phyloP scores from a whole-genome alignment of 305 asterid species.

The Andrographis paniculata region DNA sequence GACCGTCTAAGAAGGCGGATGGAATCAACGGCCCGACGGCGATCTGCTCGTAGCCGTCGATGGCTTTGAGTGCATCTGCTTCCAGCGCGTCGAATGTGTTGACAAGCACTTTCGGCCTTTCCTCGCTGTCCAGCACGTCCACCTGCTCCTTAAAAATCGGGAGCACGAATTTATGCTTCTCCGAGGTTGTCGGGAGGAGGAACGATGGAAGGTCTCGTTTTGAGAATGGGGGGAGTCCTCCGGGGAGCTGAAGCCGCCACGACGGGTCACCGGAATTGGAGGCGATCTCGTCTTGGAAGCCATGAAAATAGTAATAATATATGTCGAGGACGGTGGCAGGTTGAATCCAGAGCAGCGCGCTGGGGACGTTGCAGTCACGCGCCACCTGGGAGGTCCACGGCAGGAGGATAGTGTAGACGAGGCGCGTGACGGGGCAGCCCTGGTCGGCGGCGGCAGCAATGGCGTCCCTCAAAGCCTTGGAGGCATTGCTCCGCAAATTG shows the following conservation, averaged over 20 bases:
- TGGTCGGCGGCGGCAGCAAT: neutral
- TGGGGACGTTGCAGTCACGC: constrained; percentile 26
- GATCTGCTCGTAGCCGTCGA: constrained; percentile 28
- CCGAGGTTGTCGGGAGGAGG: constrained; percentile 25
- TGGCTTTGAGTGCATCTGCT: constrained; percentile 25
- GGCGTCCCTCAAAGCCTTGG: constrained; percentile 1
- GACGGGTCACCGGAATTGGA: constrained; percentile 13
- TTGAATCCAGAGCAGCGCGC: constrained; percentile 49
- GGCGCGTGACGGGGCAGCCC: constrained; percentile 21
- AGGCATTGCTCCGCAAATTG: constrained; percentile 13
- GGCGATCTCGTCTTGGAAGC: constrained; percentile 28
- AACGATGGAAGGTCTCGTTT: constrained; percentile 43
- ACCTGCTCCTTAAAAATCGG: constrained; percentile 32
- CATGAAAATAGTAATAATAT: constrained; percentile 44
- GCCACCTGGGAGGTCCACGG: constrained; percentile 42
- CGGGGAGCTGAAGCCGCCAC: constrained; percentile 28
- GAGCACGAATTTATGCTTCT: constrained; percentile 15
- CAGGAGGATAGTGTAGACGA: constrained; percentile 32
- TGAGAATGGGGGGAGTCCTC: constrained; percentile 24
- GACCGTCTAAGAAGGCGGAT: constrained; percentile 27
- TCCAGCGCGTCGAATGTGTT: constrained; percentile 50
- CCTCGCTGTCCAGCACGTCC: constrained; percentile 24
- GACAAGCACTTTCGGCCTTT: constrained; percentile 34
- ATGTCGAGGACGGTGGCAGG: constrained; percentile 42
- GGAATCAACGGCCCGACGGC: constrained; percentile 52